These are phyloP conservation scores for Vigna angularis DNA, from an alignment of 306 rosid species.

Conservation along the genomic window DNA sequence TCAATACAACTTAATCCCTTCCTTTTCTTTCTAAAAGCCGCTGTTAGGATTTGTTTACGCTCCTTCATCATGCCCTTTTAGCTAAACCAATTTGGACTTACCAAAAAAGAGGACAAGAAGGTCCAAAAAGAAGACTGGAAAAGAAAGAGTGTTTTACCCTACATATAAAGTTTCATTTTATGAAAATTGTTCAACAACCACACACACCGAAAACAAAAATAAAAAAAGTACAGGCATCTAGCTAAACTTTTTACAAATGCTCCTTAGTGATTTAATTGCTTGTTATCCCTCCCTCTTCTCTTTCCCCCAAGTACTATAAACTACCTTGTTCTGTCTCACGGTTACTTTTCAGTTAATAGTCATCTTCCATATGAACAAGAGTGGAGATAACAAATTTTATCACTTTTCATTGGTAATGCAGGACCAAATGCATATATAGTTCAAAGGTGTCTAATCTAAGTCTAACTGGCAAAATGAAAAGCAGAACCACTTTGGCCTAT, in stretches of 20 bases:
- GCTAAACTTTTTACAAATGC: conserved; percentile 52
- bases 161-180: conserved; percentile 61
- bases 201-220: conserved; percentile 8
- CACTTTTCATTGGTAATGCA: conserved; percentile 35
- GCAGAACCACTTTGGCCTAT: conserved; percentile 40
- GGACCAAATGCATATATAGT: conserved; percentile 20
- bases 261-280: conserved; percentile 37
- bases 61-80: conserved; percentile 59
- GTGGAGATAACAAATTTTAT: not conserved
- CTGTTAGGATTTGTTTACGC: conserved; percentile 60
- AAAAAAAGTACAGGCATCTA: conserved; percentile 52
- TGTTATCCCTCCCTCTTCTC: conserved; percentile 13
- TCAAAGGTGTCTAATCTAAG: conserved; percentile 27
- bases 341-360: conserved; percentile 41
- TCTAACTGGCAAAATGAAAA: conserved; percentile 37
- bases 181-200: conserved; percentile 45
- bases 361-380: conserved; percentile 21
- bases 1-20: conserved; percentile 50
- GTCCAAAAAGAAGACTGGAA: conserved; percentile 76
- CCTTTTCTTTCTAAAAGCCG: conserved; percentile 52
- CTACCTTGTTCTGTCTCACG: conserved; percentile 41
- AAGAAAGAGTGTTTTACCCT: conserved; percentile 71
- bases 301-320: conserved; percentile 38
- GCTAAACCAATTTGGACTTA: conserved; percentile 60
- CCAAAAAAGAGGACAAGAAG: conserved; percentile 64